Evolutionary conservation across 352 stramenopile genomes (phyloP).

Genomic region (Aphanomyces invadans): DNA sequence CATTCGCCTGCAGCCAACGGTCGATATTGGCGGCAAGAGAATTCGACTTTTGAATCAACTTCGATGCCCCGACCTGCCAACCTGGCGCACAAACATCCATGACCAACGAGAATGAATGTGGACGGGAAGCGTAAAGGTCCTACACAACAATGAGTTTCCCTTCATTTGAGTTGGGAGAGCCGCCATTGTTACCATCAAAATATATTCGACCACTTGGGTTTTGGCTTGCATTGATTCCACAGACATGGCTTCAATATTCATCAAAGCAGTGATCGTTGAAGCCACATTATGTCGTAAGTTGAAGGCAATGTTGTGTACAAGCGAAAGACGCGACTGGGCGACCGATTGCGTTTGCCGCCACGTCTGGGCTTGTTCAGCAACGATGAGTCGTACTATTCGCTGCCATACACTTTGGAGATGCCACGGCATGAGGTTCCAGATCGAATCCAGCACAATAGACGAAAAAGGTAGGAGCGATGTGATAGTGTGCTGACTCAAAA

Average conservation of each 20-base stretch:
- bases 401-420: slow-evolving; percentile 5
- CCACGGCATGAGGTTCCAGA: not conserved
- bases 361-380: not conserved
- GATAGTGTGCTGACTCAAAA: not conserved
- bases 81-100: slow-evolving; percentile 10
- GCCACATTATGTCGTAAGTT: not conserved
- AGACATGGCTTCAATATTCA: not conserved
- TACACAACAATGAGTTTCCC: not conserved
- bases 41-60: not conserved
- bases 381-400: slow-evolving; percentile 1
- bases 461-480: not conserved
- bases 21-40: slow-evolving; percentile 3
- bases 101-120: slow-evolving; percentile 6
- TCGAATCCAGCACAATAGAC: not conserved
- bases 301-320: slow-evolving; percentile 9
- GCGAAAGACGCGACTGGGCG: not conserved
- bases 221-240: not conserved
- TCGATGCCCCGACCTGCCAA: not conserved
- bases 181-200: slow-evolving; percentile 10
- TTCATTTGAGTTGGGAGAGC: not conserved
- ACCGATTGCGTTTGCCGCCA: not conserved
- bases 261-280: not conserved
- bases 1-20: slow-evolving; percentile 1
- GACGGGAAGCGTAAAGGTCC: slow-evolving; percentile 7
- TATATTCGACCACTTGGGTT: not conserved